Evolutionary conservation across 768 basidiomycete species (phyloP), one percentile per base, ranked within the genome.

Genomic region (Cystobasidium tubakii): DNA sequence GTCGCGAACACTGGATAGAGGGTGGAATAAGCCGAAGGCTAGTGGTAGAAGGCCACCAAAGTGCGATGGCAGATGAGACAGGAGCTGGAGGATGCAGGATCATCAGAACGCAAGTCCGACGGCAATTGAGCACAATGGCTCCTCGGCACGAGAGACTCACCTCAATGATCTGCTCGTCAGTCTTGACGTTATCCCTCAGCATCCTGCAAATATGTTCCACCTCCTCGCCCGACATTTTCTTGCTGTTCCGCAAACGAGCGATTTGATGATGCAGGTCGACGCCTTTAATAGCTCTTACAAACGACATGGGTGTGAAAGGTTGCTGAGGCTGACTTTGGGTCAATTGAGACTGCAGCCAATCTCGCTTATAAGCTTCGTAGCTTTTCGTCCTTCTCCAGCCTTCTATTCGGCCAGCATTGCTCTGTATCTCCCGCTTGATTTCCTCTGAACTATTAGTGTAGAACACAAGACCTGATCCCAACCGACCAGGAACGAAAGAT

Each of bases 11-110:
- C 83, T 78, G 76, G 91, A 87, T 62, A 86, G 85, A 69, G 91
- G 90, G 82, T 98, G 95, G 83, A 97, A 96, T 6, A 97, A 83
- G 12, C 91, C 89, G 80, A 96, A 93, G 39, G 89, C 88, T 43
- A 98, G 83, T 29, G 92, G 89, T 25, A 91, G 82, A 19, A 98
- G 84, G 1, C 96, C 95, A 42, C 91, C 91, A 4, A 84, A 84
- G 76, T 91, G 88, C 0, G 88, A 87, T 13, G 90, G 87, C 36
- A 90, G 81, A 64, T 86, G 84, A 0, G 93, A 86, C 33, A 98
- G 83, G n/a, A 98, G 83, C 95, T 98, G 77, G 53, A 39, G 36
- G 29, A 43, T 13, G 79, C 54, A n/a, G n/a, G n/a, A n/a, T n/a
- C n/a, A n/a, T n/a, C n/a, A n/a, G n/a, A n/a, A n/a, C n/a, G n/a